Evolutionary conservation across 352 stramenopile genomes (phyloP).

Genomic region (Phytophthora ohioensis): DNA sequence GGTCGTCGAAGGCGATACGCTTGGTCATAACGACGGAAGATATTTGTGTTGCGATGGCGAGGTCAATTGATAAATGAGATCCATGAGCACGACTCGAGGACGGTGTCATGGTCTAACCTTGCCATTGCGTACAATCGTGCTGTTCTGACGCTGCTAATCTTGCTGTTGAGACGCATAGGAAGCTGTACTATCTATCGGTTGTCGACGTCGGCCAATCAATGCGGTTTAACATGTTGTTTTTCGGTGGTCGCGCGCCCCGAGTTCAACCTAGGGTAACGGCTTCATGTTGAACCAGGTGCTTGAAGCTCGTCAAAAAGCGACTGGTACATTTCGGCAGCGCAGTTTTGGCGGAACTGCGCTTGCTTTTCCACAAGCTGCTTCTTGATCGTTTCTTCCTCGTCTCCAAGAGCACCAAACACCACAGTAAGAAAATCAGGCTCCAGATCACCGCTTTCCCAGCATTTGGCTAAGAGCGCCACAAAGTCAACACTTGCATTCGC

Average conservation of each 20-base stretch:
- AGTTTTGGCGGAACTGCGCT: slow-evolving; percentile 44
- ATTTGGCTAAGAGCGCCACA: slow-evolving; percentile 46
- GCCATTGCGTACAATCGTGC: too few relatives aligned
- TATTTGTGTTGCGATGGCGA: slow-evolving; percentile 8
- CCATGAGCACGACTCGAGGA: background rate
- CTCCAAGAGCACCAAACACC: slow-evolving; percentile 50
- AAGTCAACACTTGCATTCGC: slow-evolving; percentile 50
- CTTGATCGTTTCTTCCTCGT: slow-evolving; percentile 49
- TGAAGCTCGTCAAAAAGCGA: slow-evolving; percentile 34
- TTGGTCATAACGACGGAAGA: slow-evolving; percentile 50
- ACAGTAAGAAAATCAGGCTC: slow-evolving; percentile 31
- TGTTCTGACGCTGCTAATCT: slow-evolving; percentile 2
- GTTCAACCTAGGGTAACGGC: slow-evolving; percentile 21
- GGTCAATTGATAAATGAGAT: slow-evolving; percentile 32
- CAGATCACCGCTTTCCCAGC: slow-evolving; percentile 50
- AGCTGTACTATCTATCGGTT: slow-evolving; percentile 19
- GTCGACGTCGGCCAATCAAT: slow-evolving; percentile 16
- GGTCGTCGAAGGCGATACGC: slow-evolving; percentile 37
- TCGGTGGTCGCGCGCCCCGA: slow-evolving; percentile 13
- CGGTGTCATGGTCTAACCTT: background rate
- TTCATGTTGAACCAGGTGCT: slow-evolving; percentile 23
- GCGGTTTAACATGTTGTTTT: slow-evolving; percentile 23
- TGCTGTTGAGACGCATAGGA: slow-evolving; percentile 25
- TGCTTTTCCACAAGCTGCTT: slow-evolving; percentile 47
- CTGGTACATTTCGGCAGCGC: slow-evolving; percentile 31